phyloP scores from a whole-genome alignment of 2,329 filamentous ascomycete genomes.

The Clarireedia hainanense region DNA sequence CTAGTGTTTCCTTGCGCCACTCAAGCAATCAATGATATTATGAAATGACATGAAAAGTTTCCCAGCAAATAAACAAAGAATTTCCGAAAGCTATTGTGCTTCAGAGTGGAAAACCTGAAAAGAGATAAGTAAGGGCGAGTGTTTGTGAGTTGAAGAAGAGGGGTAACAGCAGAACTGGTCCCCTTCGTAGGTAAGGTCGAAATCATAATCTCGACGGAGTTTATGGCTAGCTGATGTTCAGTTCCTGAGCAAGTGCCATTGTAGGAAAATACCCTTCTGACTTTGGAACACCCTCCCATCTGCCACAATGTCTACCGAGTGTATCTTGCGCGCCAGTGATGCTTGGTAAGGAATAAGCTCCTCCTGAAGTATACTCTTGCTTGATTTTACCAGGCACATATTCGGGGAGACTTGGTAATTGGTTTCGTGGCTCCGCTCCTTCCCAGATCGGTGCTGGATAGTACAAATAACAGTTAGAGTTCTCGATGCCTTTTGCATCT shows the following conservation, averaged over 20 bases:
- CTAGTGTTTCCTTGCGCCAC: too few species aligned
- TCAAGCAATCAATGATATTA: too few species aligned
- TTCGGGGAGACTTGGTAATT: constrained; percentile 20
- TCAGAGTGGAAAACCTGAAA: too few species aligned
- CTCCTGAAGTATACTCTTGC: constrained; percentile 17
- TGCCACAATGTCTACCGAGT: constrained; percentile 25
- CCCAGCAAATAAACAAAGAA: too few species aligned
- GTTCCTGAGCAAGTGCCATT: constrained; percentile 23
- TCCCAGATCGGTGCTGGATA: constrained; percentile 27
- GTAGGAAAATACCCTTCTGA: constrained; percentile 27
- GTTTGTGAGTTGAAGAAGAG: too few species aligned
- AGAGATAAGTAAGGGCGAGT: too few species aligned
- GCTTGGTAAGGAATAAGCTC: constrained; percentile 22
- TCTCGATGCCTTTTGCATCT: constrained; percentile 26
- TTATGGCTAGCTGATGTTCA: constrained; percentile 22
- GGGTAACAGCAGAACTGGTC: too few species aligned
- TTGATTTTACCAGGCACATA: constrained; percentile 24
- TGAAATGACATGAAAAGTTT: too few species aligned
- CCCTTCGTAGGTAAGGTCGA: background rate
- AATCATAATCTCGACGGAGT: background rate
- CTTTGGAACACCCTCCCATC: constrained; percentile 26
- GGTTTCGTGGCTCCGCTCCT: constrained; percentile 22
- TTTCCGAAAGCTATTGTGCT: too few species aligned
- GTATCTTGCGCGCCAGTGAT: constrained; percentile 17
- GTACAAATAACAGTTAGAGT: constrained; percentile 26